Conservation (phyloP, 148 eudicot genomes). For the Arbutus unedo region DNA sequence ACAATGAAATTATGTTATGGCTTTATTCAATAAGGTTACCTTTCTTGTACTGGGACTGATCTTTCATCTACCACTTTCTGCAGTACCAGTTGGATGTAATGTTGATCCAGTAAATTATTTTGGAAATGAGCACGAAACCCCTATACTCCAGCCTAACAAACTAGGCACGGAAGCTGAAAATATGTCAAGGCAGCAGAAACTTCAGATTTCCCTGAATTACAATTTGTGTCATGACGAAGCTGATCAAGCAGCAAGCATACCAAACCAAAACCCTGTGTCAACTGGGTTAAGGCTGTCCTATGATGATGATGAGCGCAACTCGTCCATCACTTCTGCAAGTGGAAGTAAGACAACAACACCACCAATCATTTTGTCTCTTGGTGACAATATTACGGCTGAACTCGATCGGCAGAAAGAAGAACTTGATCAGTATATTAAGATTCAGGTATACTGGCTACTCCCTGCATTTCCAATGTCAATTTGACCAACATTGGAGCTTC, state of each 20-base stretch:
- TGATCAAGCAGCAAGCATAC: constrained; percentile 54
- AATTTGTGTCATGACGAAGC: constrained; percentile 56
- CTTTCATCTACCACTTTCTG: not conserved
- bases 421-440: constrained; percentile 67
- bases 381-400: constrained; percentile 59
- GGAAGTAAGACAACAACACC: constrained; percentile 69
- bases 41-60: not conserved
- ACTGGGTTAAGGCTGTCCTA: constrained; percentile 88
- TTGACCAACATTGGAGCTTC: not conserved
- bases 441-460: constrained; percentile 56
- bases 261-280: constrained; percentile 69
- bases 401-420: constrained; percentile 83
- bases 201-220: constrained; percentile 67
- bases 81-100: constrained; percentile 65
- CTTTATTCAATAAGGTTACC: not conserved
- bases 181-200: constrained; percentile 66
- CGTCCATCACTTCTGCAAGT: constrained; percentile 83
- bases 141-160: constrained; percentile 55
- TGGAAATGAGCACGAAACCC: constrained; percentile 54
- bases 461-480: not conserved
- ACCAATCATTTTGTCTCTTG: constrained; percentile 54
- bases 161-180: constrained; percentile 54
- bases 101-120: constrained; percentile 74
- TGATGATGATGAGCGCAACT: constrained; percentile 90
- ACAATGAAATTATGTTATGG: not conserved